These are phyloP conservation scores for Podaxis mareebaensis DNA, from an alignment of 768 basidiomycete genomes.

Conservation along the genomic window DNA sequence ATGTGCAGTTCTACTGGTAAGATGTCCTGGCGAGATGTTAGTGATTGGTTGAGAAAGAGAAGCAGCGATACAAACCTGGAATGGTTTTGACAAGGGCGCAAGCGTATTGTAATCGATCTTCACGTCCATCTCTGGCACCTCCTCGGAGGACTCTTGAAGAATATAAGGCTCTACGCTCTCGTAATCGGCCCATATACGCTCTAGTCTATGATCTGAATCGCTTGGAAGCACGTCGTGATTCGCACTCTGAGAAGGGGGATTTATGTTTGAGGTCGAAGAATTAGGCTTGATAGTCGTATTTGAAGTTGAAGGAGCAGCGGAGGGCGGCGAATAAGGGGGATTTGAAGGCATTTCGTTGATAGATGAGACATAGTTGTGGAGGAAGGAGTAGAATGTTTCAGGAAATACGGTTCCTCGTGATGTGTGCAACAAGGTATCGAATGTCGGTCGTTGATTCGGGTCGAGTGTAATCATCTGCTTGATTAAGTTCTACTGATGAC, in stretches of 20 bases:
- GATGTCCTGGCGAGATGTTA: constrained; percentile 51
- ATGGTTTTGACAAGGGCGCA: constrained; percentile 45
- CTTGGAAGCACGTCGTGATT: constrained; percentile 10
- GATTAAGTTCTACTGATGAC: constrained; percentile 68
- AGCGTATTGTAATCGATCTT: constrained; percentile 53
- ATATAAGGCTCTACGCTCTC: constrained; percentile 78
- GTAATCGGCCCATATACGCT: constrained; percentile 86
- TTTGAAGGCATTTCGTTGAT: constrained; percentile 66
- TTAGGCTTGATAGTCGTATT: constrained; percentile 34
- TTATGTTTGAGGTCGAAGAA: constrained; percentile 32
- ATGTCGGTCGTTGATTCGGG: constrained; percentile 74
- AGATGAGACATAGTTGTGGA: constrained; percentile 85
- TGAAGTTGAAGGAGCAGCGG: constrained; percentile 31
- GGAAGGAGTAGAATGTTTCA: constrained; percentile 91
- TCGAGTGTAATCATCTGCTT: constrained; percentile 88
- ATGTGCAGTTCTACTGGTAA: constrained; percentile 78
- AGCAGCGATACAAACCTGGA: constrained; percentile 48
- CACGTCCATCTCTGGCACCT: constrained; percentile 44
- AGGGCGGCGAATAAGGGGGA: constrained; percentile 44
- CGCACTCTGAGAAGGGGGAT: constrained; percentile 26
- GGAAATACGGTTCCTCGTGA: constrained; percentile 84
- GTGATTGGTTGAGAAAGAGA: neutral
- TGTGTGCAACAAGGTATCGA: constrained; percentile 73
- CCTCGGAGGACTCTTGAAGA: constrained; percentile 44
- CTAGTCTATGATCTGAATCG: constrained; percentile 84